These are phyloP conservation scores for Evernia prunastri DNA, from an alignment of 495 filamentous ascomycete species.

Conservation along the genomic window DNA sequence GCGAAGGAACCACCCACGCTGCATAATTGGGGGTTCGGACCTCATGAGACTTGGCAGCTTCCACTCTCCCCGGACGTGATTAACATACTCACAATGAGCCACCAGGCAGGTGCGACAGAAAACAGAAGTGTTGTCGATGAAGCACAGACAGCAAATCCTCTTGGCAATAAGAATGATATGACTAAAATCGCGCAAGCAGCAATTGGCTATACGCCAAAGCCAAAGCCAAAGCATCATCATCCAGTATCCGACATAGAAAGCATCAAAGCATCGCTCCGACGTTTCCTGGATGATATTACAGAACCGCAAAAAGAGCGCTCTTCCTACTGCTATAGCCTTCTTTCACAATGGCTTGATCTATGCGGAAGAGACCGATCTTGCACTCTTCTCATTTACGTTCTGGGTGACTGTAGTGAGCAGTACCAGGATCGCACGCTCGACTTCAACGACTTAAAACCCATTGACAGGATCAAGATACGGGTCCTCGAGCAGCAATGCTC, in stretches of 20 bases:
- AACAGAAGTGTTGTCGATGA: not conserved
- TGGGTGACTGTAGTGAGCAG: not conserved
- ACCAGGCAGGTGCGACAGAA: not conserved
- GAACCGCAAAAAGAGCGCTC: not conserved
- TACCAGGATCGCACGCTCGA: not conserved
- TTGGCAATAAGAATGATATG: not conserved
- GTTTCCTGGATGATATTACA: not conserved
- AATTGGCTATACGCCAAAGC: not conserved
- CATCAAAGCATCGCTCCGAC: not conserved
- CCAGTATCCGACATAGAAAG: not conserved
- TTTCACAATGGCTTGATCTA: not conserved
- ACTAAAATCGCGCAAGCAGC: not conserved
- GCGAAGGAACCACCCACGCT: not conserved
- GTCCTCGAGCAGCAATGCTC: not conserved
- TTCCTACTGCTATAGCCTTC: not conserved
- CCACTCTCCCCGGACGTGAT: not conserved
- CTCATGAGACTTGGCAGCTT: not conserved
- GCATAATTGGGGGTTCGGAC: not conserved
- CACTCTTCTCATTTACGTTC: not conserved
- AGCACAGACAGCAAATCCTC: not conserved
- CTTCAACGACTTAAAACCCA: not conserved
- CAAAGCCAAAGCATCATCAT: too few species aligned
- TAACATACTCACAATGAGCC: not conserved
- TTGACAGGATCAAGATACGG: not conserved
- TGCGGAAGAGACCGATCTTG: not conserved